These are phyloP conservation scores for Scutellaria barbata DNA, from an alignment of 257 asterid species.

Conservation along the genomic window DNA sequence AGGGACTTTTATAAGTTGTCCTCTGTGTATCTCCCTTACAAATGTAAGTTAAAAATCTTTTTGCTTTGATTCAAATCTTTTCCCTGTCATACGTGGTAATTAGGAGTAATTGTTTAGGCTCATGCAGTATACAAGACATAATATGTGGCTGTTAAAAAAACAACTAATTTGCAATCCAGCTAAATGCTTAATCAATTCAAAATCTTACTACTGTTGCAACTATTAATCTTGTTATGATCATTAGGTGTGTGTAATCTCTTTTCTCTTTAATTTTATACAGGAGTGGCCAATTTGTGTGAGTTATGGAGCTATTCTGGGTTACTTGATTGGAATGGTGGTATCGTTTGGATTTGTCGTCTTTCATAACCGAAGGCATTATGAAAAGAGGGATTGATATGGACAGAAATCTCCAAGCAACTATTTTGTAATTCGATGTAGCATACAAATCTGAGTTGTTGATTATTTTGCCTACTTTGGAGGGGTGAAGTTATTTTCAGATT, in stretches of 20 bases:
- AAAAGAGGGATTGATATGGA: constrained; percentile 56
- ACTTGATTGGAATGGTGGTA: constrained; percentile 59
- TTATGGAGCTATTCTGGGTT: constrained; percentile 81
- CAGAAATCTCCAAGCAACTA: constrained; percentile 7
- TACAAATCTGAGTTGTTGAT: too few species aligned
- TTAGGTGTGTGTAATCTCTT: constrained; percentile 1
- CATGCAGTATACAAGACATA: too few species aligned
- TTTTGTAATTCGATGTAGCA: neutral
- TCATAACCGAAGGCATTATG: constrained; percentile 39
- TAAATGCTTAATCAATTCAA: neutral
- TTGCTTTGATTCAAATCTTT: too few species aligned
- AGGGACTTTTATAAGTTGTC: too few species aligned
- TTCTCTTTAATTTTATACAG: constrained; percentile 42
- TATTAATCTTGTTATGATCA: constrained; percentile 4
- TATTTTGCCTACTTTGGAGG: too few species aligned
- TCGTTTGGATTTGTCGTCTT: constrained; percentile 55
- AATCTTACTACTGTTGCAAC: neutral
- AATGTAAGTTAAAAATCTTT: too few species aligned
- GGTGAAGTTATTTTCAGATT: too few species aligned
- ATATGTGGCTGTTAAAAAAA: too few species aligned
- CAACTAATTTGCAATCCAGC: too few species aligned
- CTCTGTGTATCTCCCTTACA: too few species aligned
- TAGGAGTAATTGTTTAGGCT: too few species aligned
- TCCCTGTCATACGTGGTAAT: too few species aligned
- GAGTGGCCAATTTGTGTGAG: constrained; percentile 97